Base-by-base conservation (phyloP, 2,329 filamentous ascomycete genomes). In the Colletotrichum cuscutae region DNA sequence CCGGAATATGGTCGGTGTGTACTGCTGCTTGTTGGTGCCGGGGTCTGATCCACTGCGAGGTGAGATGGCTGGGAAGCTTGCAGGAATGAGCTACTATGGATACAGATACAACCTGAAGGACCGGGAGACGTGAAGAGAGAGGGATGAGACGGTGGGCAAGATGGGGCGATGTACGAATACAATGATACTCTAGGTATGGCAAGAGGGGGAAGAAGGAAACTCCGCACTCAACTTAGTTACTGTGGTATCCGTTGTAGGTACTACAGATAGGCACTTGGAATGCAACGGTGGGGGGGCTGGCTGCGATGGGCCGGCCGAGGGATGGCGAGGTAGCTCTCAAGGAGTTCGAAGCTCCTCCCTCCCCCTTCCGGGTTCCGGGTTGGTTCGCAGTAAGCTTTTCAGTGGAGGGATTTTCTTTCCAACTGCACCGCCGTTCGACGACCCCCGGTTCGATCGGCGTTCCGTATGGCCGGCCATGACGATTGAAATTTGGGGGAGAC, bases 391-490 rank as follows among this genome's bases (percentile, higher is more conserved):
- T 9, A 59, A 37, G 24, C 35, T 59, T 42, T 69, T 35, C 37
- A 56, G 59, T 69, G 65, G 60, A 70, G 66, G 66, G 60, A 42
- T 52, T 56, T 61, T 61, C 32, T 46, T 3, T 42, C 37, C 30
- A 12, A 26, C 19, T 35, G 37, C 52, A 42, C 19, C 42, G 42
- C 49, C 60, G 52, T 57, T 37, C 53, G 59, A 65, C 59, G 46
- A 70, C 63, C 58, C 35, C 28, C 70, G 54, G 65, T 46, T 37
- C 67, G 65, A 72, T 72, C 70, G 60, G 54, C 65, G 60, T 61
- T 65, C 65, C 60, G 60, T 69, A 69, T 60, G 60, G 65, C 70
- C 70, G 60, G 66, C 56, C 70, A 70, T 56, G 60, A 54, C 66
- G 70, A 61, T 12, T 49, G 42, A 24, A 30, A 9, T 52, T 58